These are phyloP conservation scores for Tetracladium setigerum DNA, from an alignment of 495 filamentous ascomycete species.

Conservation along the genomic window DNA sequence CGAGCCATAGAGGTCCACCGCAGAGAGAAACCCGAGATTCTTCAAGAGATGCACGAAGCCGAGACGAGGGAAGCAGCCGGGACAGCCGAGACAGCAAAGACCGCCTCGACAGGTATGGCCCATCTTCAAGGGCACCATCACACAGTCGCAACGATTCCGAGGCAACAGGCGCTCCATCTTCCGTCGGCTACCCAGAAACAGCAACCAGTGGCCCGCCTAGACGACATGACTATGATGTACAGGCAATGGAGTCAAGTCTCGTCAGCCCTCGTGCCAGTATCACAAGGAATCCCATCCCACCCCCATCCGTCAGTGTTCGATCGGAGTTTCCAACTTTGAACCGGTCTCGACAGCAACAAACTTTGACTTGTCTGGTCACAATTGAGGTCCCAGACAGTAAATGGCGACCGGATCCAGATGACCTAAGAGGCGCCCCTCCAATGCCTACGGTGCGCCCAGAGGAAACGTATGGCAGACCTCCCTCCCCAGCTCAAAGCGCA, in stretches of 20 bases:
- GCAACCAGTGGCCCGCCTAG: slow-evolving; percentile 48
- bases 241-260: slow-evolving; percentile 88
- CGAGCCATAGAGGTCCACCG: slow-evolving; percentile 15
- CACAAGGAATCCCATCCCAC: slow-evolving; percentile 83
- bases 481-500: slow-evolving; percentile 41
- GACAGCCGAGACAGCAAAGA: slow-evolving; percentile 48
- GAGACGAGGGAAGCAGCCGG: slow-evolving; percentile 30
- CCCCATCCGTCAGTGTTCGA: slow-evolving; percentile 83
- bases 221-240: slow-evolving; percentile 91
- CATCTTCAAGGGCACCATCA: slow-evolving; percentile 22
- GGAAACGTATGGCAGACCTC: slow-evolving; percentile 36
- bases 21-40: slow-evolving; percentile 27
- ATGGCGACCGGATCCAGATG: slow-evolving; percentile 82
- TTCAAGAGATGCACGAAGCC: slow-evolving; percentile 38
- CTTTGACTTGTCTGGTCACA: slow-evolving; percentile 86
- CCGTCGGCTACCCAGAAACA: slow-evolving; percentile 68
- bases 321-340: slow-evolving; percentile 96
- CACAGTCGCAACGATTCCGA: slow-evolving; percentile 68
- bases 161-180: slow-evolving; percentile 65
- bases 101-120: slow-evolving; percentile 52
- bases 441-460: slow-evolving; percentile 36
- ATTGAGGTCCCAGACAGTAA: slow-evolving; percentile 91
- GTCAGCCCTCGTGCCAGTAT: slow-evolving; percentile 60
- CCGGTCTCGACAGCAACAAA: slow-evolving; percentile 89
- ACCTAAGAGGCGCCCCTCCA: slow-evolving; percentile 60